Evolutionary conservation across 2,329 filamentous ascomycete species (phyloP), one percentile per base, ranked within the genome.

Genomic region (Knufia petricola): DNA sequence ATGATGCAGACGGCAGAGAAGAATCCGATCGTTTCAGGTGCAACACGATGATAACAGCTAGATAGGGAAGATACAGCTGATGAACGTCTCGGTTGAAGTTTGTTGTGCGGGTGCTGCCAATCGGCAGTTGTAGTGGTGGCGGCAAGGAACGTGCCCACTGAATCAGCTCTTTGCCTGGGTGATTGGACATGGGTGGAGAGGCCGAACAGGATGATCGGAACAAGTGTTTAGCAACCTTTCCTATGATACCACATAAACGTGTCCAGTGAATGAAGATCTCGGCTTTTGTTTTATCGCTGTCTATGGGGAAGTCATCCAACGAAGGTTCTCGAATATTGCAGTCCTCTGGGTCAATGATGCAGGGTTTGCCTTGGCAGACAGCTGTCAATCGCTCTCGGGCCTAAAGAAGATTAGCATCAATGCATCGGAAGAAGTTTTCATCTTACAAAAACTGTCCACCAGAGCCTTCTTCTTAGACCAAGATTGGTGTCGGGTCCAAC

Each of bases 191-290:
- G 8, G 59, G 61, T 15, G 51, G 49, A 4, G 45, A 44, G 6
- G 6, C 6, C 12, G 6, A 6, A 20, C 47, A 48, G 10, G 52
- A 53, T 1, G 52, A 53, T 1, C 60, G 63, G 1, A 61, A 63
- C 0, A 70, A 56, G 40, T 60, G 60, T 48, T 70, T 69, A 3
- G 66, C 66, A 4, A 71, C 55, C 4, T 55, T 60, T 3, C 69
- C 69, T 24, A 71, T 66, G 20, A 69, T 67, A 13, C 55, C 63
- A 19, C 66, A 69, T 1, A 71, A 58, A 0, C 62, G 61, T 12
- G 70, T 64, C 68, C 69, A 71, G 43, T 66, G 57, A n/a, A 69
- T 66, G 46, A 71, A 71, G 9, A 69, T 60, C 9, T 67, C 62
- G 0, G 65, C 68, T 41, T 64, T 64, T 4, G 55, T 53, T 38